phyloP scores from a whole-genome alignment of 1,284 basidiomycete genomes.

The Trametes sp. region DNA sequence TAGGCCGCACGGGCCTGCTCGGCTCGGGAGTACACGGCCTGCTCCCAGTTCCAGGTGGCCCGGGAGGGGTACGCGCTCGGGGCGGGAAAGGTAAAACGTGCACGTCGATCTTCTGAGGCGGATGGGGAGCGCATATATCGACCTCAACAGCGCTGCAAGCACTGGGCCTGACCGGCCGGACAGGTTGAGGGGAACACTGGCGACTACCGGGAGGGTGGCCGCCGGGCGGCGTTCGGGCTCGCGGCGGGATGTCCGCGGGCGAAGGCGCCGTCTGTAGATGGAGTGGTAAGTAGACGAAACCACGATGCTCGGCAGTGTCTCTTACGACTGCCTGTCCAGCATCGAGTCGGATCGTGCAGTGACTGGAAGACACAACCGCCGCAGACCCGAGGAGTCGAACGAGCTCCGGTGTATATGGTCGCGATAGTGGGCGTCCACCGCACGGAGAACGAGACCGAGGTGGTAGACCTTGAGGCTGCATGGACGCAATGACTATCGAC shows the following conservation, averaged over 20 bases:
- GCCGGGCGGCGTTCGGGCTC: not conserved
- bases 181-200: not conserved
- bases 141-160: not conserved
- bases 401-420: not conserved
- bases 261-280: no score
- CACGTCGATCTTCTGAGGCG: not conserved
- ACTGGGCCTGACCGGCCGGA: not conserved
- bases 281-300: not conserved
- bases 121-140: not conserved
- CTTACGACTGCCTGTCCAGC: no score
- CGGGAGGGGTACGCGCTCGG: constrained; percentile 12
- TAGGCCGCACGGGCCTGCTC: constrained; percentile 5
- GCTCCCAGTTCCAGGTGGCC: constrained; percentile 1
- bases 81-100: not conserved
- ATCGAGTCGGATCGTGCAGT: no score
- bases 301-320: no score
- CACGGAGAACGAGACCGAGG: not conserved
- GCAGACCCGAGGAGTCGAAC: no score
- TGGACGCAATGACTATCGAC: not conserved
- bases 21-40: constrained; percentile 13
- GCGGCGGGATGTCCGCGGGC: constrained; percentile 1
- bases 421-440: not conserved
- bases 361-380: no score
- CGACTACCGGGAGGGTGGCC: not conserved
- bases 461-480: not conserved